Percentiles rank a stretch among this genome's conserved stretches.
Conservation (phyloP, 176 grass and related monocot genomes). For the Triticum timopheevii region DNA sequence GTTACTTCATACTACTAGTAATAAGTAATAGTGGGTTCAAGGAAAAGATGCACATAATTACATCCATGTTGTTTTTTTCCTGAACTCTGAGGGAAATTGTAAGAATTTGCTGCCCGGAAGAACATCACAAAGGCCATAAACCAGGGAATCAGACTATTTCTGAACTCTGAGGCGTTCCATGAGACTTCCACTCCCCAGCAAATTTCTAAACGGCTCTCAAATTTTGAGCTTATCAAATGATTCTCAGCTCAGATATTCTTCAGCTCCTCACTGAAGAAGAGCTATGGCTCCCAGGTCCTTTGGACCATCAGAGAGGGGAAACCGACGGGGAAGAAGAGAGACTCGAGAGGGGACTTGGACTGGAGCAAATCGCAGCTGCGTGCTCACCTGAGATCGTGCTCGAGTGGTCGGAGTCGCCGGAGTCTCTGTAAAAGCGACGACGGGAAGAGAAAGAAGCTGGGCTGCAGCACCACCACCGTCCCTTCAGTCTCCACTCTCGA, state of each 20-base stretch:
- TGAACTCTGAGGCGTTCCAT: too few species aligned
- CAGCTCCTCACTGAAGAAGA: background rate
- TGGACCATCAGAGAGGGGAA: background rate
- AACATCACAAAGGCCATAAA: background rate
- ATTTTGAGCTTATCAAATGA: background rate
- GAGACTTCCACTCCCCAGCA: background rate
- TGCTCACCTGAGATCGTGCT: constrained; percentile 26
- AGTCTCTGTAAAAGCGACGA: background rate
- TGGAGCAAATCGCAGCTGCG: background rate
- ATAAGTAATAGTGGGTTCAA: background rate
- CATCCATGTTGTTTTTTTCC: background rate
- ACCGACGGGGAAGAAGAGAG: background rate
- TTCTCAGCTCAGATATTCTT: background rate
- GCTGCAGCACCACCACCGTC: background rate
- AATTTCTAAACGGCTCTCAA: background rate
- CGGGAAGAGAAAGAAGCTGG: background rate
- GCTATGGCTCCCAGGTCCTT: background rate
- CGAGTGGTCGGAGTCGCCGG: background rate
- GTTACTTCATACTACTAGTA: background rate
- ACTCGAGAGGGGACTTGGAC: background rate
- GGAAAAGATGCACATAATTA: background rate
- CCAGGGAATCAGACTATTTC: too few species aligned
- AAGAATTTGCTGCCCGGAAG: background rate
- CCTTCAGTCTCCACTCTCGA: background rate
- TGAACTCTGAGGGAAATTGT: background rate